These are phyloP conservation scores for Trichoderma arundinaceum DNA, from an alignment of 2,329 filamentous ascomycete genomes.

Conservation along the genomic window DNA sequence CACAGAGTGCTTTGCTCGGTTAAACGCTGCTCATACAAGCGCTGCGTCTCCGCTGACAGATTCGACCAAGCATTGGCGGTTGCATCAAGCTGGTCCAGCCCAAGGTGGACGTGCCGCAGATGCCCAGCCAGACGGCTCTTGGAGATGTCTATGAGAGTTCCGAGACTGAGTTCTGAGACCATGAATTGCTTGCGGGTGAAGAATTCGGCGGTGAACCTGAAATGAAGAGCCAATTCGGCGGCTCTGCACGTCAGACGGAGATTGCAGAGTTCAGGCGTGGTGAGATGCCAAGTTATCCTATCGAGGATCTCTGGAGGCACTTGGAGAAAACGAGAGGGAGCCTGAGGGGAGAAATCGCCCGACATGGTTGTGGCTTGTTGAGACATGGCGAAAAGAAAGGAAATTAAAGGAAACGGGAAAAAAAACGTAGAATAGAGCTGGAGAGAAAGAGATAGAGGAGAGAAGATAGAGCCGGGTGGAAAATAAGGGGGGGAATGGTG, in stretches of 20 bases:
- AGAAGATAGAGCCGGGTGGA: not conserved
- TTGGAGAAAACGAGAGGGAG: constrained; percentile 37
- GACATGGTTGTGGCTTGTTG: not conserved
- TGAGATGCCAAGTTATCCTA: constrained; percentile 58
- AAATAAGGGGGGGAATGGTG: too few relatives aligned
- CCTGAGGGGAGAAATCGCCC: not conserved
- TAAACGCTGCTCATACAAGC: constrained; percentile 34
- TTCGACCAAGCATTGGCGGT: too few relatives aligned
- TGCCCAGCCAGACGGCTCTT: constrained; percentile 49
- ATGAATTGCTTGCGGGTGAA: constrained; percentile 72
- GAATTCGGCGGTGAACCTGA: constrained; percentile 65
- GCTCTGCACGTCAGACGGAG: constrained; percentile 62
- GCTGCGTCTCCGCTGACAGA: constrained; percentile 26
- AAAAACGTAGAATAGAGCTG: too few relatives aligned
- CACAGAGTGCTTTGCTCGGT: constrained; percentile 42
- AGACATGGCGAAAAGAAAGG: not conserved
- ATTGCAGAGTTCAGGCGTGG: constrained; percentile 59
- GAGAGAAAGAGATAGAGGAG: not conserved
- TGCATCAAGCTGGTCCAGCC: constrained; percentile 36
- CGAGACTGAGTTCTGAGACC: constrained; percentile 62
- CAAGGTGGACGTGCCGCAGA: constrained; percentile 47
- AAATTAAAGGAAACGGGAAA: not conserved
- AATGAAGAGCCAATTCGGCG: constrained; percentile 60
- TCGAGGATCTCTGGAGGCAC: constrained; percentile 65
- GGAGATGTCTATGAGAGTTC: constrained; percentile 60